Evolutionary conservation across 108 stramenopile genomes (phyloP).

Genomic region (Licmophora abbreviata): DNA sequence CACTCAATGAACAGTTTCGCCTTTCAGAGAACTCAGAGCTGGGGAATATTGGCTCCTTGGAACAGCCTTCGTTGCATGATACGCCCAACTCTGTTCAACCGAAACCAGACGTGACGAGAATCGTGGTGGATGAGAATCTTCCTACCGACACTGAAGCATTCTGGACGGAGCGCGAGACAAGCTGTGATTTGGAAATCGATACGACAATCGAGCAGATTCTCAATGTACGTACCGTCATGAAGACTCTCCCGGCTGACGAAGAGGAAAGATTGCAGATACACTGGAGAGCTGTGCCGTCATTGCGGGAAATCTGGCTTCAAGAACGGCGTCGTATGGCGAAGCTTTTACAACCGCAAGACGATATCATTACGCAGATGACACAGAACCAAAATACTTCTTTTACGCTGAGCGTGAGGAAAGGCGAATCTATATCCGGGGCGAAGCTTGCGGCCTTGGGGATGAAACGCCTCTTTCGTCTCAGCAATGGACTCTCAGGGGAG

Average conservation of each 20-base stretch:
- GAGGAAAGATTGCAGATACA: conserved; percentile 55
- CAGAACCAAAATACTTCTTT: conserved; percentile 24
- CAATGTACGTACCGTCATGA: conserved; percentile 61
- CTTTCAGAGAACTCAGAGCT: background rate
- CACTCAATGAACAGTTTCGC: too few relatives aligned
- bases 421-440: conserved; percentile 52
- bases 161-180: conserved; percentile 50
- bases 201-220: conserved; percentile 51
- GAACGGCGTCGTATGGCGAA: conserved; percentile 65
- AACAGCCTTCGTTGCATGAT: too few relatives aligned
- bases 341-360: conserved; percentile 54
- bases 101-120: too few relatives aligned
- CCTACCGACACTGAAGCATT: conserved; percentile 16
- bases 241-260: conserved; percentile 32
- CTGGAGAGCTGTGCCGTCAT: conserved; percentile 84
- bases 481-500: conserved; percentile 56
- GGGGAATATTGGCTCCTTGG: background rate
- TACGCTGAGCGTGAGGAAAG: conserved; percentile 65
- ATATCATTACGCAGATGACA: conserved; percentile 45
- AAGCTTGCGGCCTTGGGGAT: conserved; percentile 56
- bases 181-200: conserved; percentile 76
- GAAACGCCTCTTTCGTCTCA: conserved; percentile 43
- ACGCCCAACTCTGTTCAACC: too few relatives aligned
- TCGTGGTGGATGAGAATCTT: conserved; percentile 15
- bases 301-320: conserved; percentile 80